Base-by-base conservation (phyloP, 2,329 filamentous ascomycete species). In the Colletotrichum sp. region DNA sequence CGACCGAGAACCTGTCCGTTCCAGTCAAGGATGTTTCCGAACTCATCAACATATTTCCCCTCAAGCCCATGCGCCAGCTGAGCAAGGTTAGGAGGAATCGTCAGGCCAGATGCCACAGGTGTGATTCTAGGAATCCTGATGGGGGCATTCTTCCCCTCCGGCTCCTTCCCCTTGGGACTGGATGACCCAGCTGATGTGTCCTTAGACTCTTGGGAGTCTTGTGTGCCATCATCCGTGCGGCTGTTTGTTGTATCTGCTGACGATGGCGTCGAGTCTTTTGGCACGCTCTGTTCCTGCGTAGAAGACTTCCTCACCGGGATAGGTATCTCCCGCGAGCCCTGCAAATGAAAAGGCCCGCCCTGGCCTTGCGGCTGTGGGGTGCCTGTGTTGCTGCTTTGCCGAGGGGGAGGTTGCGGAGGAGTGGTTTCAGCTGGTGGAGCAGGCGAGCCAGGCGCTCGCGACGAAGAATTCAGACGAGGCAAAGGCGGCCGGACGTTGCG, bases 1-100 rank as follows among this genome's bases (percentile, higher is more conserved):
- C 87, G 86, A 38, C 88, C 89, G 4, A 90, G 83, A 5, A 90
- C 87, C 43, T 84, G 86, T 9, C 87, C 88, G 16, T 87, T 82
- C 73, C 83, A 85, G 72, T 87, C 86, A 18, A 90, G 79, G 36
- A 90, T 83, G 78, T 89, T 89, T 68, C 88, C 89, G 62, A 88
- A 88, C 78, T 90, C 88, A 73, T 90, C 87, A 29, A 90, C 83
- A 51, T 78, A 83, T 75, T 86, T 86, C 55, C 87, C 88, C 61
- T 85, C 83, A 27, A 90, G 84, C 21, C 85, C 85, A 18, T 78
- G 72, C 1, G 84, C 84, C 9, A 86, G 81, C 13, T 79, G 70
- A 61, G 80, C 47, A 62, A 84, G 79, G 73, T 83, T 75, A 61
- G 69, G 64, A 57, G 79, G 76, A 62, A 79, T 73, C 18, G 80